Evolutionary conservation across 441 rosid species (phyloP), one percentile per base, ranked within the genome.

Genomic region (Mallotus japonicus): DNA sequence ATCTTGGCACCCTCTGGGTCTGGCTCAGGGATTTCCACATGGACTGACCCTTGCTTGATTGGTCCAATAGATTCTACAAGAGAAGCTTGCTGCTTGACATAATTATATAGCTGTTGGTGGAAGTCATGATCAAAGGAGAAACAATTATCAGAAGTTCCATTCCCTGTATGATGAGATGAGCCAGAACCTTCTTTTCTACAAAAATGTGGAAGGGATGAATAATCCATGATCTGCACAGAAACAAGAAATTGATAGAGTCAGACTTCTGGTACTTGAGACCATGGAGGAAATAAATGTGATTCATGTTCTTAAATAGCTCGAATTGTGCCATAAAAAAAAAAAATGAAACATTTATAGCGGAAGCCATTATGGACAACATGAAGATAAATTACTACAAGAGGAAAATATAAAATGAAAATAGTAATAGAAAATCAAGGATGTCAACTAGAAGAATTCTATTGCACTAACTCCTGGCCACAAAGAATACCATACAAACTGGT

Each of bases 181-280:
- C 93, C 92, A 22, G 96, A 87, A 40, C 90, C 87, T 85, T 90
- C 92, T 77, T 79, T 85, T 82, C 78, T 83, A 80, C 96, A 92
- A 85, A 95, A 92, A 84, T 95, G 99, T 44, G 98, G 99, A 64
- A 92, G 92, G 14, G 98, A 89, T 53, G 85, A 75, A 70, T 83
- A 75, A 77, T 95, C 97, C 97, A 90, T 92, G 37, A 87, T 86
- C 98, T 92, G 87, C 76, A 80, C 37, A 62, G 85, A 86, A 79
- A 85, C 85, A 68, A 61, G 46, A 80, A 77, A 37, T 59, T 22
- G 60, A 51, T 54, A 11, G 50, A 20, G 67, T 57, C 28, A 71
- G 47, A 53, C 64, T 37, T 32, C 54, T 8, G 3, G 11, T 50
- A 28, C 47, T 62, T 53, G 5, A 37, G 34, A 44, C 22, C 40